Percentiles rank a stretch among this genome's conserved stretches.
Conservation (phyloP, 2,329 filamentous ascomycete species). For the Chaetoscypha palmicola region DNA sequence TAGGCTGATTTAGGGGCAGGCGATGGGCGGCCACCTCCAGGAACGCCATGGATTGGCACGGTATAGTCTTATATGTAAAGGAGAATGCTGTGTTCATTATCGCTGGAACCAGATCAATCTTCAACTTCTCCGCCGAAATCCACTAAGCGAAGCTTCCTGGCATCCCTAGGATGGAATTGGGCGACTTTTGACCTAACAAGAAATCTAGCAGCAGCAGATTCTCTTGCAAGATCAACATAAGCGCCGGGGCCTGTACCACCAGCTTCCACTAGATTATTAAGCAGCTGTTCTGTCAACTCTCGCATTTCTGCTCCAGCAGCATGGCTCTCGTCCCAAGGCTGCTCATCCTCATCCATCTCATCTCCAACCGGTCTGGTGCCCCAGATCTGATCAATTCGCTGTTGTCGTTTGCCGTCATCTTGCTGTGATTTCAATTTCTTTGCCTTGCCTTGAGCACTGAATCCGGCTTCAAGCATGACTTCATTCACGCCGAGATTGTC, state of each 20-base stretch:
- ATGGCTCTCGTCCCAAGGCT: conserved; percentile 29
- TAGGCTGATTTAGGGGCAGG: too few species aligned
- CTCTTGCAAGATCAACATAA: conserved; percentile 51
- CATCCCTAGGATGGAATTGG: conserved; percentile 58
- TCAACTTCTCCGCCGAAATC: conserved; percentile 60
- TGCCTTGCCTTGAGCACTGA: conserved; percentile 51
- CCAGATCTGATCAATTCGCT: conserved; percentile 60
- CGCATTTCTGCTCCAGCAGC: conserved; percentile 53
- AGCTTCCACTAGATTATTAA: conserved; percentile 50
- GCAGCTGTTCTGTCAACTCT: conserved; percentile 51
- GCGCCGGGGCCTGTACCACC: conserved; percentile 48
- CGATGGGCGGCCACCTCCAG: too few species aligned
- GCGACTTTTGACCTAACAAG: conserved; percentile 59
- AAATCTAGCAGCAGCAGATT: conserved; percentile 57
- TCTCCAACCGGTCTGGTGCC: conserved; percentile 30
- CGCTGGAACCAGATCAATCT: conserved; percentile 32
- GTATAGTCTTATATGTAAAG: neutral
- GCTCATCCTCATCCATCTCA: conserved; percentile 34
- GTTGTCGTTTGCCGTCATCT: conserved; percentile 47
- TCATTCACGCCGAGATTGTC: conserved; percentile 60
- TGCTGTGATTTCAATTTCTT: conserved; percentile 40
- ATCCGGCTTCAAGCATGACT: conserved; percentile 52
- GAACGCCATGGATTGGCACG: too few species aligned
- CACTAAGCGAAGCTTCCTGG: conserved; percentile 49
- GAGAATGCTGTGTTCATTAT: neutral